Base-by-base conservation (phyloP, 192 early-diverging fungal genomes). In the Coemansia sp. region DNA sequence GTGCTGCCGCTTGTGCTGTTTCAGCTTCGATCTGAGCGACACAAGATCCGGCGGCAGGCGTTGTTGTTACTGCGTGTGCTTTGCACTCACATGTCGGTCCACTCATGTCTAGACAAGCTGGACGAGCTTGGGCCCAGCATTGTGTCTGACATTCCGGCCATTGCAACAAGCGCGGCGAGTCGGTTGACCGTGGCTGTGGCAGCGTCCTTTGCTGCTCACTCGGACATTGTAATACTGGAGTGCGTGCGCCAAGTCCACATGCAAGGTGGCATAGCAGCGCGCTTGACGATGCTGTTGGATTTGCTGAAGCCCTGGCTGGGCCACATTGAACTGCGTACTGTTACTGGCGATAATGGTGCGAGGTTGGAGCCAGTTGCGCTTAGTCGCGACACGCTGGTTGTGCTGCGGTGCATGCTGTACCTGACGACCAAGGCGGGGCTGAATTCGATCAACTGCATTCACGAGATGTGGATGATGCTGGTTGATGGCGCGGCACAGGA, bases 101-200 rank as follows among this genome's bases (percentile, higher is more conserved):
- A 50, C 14, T 21, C 34, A 0, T 65, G 66, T 14, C 34, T 64
- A 11, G 46, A 34, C 3, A 45, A 30, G n/a, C 34, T 76, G 11
- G 72, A 76, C 23, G 54, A 60, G 50, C 41, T 77, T 17, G 73
- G 63, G 19, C 66, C 73, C 19, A 63, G 67, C 46, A 77, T 77
- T 13, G 63, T 70, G 3, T 61, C 61, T 0, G 66, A 69, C 41
- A 65, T 77, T 21, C 67, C 66, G 13, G 62, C 67, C 8, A 59
- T 70, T 29, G 73, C 73, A 3, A 35, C 54, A 5, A 34, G 25
- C 1, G 73, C 73, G 0, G 73, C 61, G 0, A 27, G 8, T 18
- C 15, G 51, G 30, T 51, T 77, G 39, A 39, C 47, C 0, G 54
- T 26, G 0, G 56, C 59, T 0, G 67, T 66, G 15, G 72, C 72